phyloP scores from a whole-genome alignment of 495 filamentous ascomycete species.

The Neurospora sp. region DNA sequence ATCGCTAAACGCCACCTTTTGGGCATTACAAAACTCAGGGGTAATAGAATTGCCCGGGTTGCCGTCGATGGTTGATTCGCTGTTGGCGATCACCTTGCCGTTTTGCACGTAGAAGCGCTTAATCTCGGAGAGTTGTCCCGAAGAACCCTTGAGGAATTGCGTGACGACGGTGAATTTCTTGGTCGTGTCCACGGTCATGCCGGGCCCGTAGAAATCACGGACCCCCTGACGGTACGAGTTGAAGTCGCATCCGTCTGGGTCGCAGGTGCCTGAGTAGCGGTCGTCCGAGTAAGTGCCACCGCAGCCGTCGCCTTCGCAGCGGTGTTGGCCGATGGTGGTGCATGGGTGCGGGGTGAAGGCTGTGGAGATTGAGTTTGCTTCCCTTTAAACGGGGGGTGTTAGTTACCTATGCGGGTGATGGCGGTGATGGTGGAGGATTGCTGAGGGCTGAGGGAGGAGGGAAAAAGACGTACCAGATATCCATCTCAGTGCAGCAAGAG shows the following conservation, averaged over 20 bases:
- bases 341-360: conserved; percentile 60
- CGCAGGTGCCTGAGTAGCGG: conserved; percentile 49
- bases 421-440: background rate
- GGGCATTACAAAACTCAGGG: conserved; percentile 10
- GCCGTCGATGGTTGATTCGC: conserved; percentile 38
- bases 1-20: conserved; percentile 42
- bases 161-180: conserved; percentile 62
- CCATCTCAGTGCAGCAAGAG: conserved; percentile 62
- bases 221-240: conserved; percentile 61
- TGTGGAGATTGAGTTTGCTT: conserved; percentile 55
- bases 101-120: conserved; percentile 60
- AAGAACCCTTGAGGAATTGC: conserved; percentile 43
- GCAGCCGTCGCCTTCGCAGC: conserved; percentile 41
- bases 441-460: background rate
- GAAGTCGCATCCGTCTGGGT: conserved; percentile 62
- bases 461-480: conserved; percentile 38
- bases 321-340: conserved; percentile 40
- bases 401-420: background rate
- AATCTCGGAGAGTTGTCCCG: conserved; percentile 48
- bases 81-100: conserved; percentile 47
- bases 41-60: conserved; percentile 35
- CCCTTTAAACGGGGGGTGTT: conserved; percentile 6
- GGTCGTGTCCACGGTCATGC: conserved; percentile 51
- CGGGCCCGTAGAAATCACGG: conserved; percentile 48
- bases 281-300: conserved; percentile 38